phyloP scores from a whole-genome alignment of 495 filamentous ascomycete genomes.

The Cryomyces minteri region DNA sequence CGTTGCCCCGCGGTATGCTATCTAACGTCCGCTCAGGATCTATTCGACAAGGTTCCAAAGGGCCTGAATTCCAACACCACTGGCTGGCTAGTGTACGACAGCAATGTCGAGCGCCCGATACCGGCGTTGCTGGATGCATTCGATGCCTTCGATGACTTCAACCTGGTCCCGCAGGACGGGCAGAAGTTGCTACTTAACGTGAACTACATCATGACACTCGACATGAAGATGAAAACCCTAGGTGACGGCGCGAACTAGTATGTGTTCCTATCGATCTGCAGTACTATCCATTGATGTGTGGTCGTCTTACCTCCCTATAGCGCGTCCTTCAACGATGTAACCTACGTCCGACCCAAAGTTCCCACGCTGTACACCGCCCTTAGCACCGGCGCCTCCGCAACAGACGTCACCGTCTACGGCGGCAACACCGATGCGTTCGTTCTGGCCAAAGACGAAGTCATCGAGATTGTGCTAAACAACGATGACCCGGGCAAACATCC shows the following conservation, averaged over 20 bases:
- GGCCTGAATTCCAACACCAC: constrained; percentile 59
- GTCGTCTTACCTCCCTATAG: constrained; percentile 7
- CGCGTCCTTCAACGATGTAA: constrained; percentile 67
- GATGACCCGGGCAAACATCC: constrained; percentile 55
- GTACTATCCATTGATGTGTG: not conserved
- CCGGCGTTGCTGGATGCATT: constrained; percentile 37
- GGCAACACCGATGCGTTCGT: constrained; percentile 50
- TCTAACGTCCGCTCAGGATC: constrained; percentile 24
- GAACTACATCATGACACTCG: constrained; percentile 40
- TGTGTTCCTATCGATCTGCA: constrained; percentile 5
- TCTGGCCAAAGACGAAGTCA: constrained; percentile 43
- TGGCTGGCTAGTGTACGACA: constrained; percentile 62
- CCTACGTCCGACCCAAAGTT: constrained; percentile 55
- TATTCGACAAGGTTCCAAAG: constrained; percentile 48
- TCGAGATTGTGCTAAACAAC: constrained; percentile 75
- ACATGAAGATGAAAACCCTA: constrained; percentile 53
- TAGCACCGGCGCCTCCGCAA: constrained; percentile 40
- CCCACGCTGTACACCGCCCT: constrained; percentile 65
- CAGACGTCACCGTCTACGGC: constrained; percentile 53
- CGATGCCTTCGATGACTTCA: constrained; percentile 54
- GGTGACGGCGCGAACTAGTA: constrained; percentile 61
- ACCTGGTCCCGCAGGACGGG: constrained; percentile 46
- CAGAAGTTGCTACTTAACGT: constrained; percentile 34
- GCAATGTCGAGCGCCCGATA: constrained; percentile 33
- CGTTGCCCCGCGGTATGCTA: not conserved